Conservation (phyloP, 441 rosid species). For the Croton laevigatus region DNA sequence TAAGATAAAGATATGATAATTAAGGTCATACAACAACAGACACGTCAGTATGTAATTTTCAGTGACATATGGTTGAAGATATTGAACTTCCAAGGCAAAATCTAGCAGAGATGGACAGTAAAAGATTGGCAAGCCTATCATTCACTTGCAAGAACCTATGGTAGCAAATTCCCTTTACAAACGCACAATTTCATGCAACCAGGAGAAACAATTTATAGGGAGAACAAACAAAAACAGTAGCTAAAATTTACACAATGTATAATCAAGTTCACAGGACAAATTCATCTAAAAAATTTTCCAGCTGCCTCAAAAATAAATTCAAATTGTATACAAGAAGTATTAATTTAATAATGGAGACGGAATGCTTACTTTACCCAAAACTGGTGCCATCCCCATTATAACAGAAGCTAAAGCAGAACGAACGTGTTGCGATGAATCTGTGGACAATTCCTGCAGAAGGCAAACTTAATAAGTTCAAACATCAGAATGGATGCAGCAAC, state of each 20-base stretch:
- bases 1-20: conserved; percentile 5
- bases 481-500: not conserved
- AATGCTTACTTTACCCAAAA: conserved; percentile 79
- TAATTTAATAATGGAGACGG: not conserved
- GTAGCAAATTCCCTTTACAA: not conserved
- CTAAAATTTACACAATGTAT: not conserved
- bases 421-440: conserved; percentile 98
- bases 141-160: conserved; percentile 4
- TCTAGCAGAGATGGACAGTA: not conserved
- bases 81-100: not conserved
- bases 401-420: conserved; percentile 99
- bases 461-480: conserved; percentile 3
- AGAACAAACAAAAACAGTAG: not conserved
- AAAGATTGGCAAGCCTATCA: not conserved
- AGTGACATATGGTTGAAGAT: not conserved
- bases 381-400: conserved; percentile 99
- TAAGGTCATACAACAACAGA: not conserved
- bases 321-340: not conserved
- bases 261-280: not conserved
- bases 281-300: not conserved
- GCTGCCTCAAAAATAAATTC: not conserved
- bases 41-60: not conserved
- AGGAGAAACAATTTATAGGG: not conserved
- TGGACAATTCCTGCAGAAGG: conserved; percentile 71
- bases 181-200: not conserved